A percentile compares a stretch with the other conserved stretches of the same genome.
These are phyloP conservation scores for Mortierella alpina DNA, from an alignment of 192 early-diverging fungal genomes.

Conservation along the genomic window DNA sequence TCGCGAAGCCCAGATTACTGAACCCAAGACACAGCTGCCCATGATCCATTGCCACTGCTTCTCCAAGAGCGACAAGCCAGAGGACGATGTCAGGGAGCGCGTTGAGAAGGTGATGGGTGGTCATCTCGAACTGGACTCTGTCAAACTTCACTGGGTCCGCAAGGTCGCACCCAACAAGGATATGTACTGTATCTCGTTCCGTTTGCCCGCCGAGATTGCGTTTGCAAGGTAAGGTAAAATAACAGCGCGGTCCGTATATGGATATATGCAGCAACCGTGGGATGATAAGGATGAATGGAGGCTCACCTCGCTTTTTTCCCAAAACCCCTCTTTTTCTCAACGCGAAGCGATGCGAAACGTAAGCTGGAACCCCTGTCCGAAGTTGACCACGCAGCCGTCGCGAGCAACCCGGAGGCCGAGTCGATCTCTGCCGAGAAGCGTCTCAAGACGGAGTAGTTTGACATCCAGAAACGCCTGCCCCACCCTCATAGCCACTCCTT, in stretches of 20 bases:
- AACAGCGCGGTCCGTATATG: background rate
- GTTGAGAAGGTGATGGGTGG: slow-evolving; percentile 39
- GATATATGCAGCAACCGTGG: background rate
- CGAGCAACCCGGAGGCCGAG: slow-evolving; percentile 6
- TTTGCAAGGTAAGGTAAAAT: slow-evolving; percentile 63
- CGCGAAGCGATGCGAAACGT: slow-evolving; percentile 34
- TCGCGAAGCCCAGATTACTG: slow-evolving; percentile 56
- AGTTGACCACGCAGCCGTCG: background rate
- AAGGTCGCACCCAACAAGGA: slow-evolving; percentile 99
- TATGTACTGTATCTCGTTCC: slow-evolving; percentile 95
- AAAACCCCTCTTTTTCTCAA: background rate
- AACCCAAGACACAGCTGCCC: slow-evolving; percentile 69
- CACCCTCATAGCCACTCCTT: background rate
- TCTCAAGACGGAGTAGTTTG: slow-evolving; percentile 27
- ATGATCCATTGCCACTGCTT: slow-evolving; percentile 97
- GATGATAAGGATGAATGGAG: too few relatives aligned
- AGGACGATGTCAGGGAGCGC: slow-evolving; percentile 72
- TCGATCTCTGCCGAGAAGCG: slow-evolving; percentile 25
- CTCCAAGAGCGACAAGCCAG: slow-evolving; percentile 78
- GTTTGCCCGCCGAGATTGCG: slow-evolving; percentile 81
- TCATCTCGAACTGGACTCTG: slow-evolving; percentile 28
- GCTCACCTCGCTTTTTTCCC: too few relatives aligned
- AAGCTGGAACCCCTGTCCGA: slow-evolving; percentile 21
- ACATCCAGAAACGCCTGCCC: background rate
- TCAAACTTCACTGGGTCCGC: slow-evolving; percentile 84